A percentile compares a stretch with the other conserved stretches of the same genome.
Conservation (phyloP, 768 basidiomycete genomes). For the Peribolospora kevripleyi region DNA sequence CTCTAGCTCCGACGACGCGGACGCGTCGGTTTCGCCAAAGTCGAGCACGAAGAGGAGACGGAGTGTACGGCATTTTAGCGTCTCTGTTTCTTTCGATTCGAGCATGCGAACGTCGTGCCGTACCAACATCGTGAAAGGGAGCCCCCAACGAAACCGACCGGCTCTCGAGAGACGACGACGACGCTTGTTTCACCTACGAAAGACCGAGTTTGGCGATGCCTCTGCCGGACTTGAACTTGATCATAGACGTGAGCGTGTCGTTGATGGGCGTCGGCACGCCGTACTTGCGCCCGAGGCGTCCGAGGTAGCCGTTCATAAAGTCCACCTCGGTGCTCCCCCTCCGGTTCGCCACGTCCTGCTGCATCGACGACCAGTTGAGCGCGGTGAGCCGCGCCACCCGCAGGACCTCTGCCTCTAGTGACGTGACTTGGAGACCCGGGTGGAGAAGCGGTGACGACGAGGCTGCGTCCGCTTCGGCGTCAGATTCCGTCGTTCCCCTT, state of each 20-base stretch:
- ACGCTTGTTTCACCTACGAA: too few relatives aligned
- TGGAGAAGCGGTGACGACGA: constrained; percentile 13
- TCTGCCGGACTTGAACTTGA: constrained; percentile 13
- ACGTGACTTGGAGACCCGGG: constrained; percentile 5
- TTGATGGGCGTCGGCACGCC: constrained; percentile 32
- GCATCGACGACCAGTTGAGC: constrained; percentile 51
- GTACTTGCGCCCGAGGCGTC: constrained; percentile 34
- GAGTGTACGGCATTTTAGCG: too few relatives aligned
- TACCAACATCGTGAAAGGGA: too few relatives aligned
- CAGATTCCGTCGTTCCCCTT: constrained; percentile 2
- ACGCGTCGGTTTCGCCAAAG: too few relatives aligned
- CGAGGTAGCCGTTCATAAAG: constrained; percentile 58
- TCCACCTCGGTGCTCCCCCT: constrained; percentile 42
- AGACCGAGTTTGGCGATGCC: too few relatives aligned
- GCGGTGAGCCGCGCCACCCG: constrained; percentile 35
- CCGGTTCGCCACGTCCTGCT: constrained; percentile 33
- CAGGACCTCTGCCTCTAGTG: constrained; percentile 31
- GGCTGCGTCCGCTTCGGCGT: constrained; percentile 20
- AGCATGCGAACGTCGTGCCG: too few relatives aligned
- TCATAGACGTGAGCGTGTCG: constrained; percentile 15
- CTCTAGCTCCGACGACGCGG: too few relatives aligned
- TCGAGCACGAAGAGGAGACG: too few relatives aligned
- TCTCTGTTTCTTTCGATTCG: too few relatives aligned
- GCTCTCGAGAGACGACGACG: too few relatives aligned
- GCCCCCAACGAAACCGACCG: too few relatives aligned